Percentiles rank a stretch among this genome's conserved stretches.
These are phyloP conservation scores for Polyporus arcularius DNA, from an alignment of 768 basidiomycete species.

Conservation along the genomic window DNA sequence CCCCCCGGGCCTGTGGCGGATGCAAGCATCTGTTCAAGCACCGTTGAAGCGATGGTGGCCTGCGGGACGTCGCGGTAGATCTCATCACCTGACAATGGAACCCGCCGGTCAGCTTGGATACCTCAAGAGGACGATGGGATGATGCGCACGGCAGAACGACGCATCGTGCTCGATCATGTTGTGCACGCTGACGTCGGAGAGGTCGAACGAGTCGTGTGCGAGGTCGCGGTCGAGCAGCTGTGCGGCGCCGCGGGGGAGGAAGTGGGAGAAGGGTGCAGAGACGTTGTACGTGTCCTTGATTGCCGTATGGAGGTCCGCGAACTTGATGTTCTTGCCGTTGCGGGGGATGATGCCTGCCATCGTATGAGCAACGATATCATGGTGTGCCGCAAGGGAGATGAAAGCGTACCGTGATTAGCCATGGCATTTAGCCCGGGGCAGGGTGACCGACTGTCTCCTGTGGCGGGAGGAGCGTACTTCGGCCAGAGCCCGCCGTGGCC, in stretches of 20 bases:
- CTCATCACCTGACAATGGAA: slow-evolving; percentile 51
- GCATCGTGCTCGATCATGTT: slow-evolving; percentile 78
- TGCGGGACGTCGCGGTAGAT: slow-evolving; percentile 50
- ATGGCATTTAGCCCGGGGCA: slow-evolving; percentile 76
- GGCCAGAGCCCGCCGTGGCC: slow-evolving; percentile 68
- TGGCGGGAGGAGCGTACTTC: slow-evolving; percentile 52
- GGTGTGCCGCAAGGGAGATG: neutral
- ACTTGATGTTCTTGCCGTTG: slow-evolving; percentile 71
- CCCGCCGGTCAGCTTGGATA: no score
- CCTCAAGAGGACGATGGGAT: no score
- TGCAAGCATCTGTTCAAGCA: slow-evolving; percentile 57
- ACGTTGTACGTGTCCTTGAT: slow-evolving; percentile 71
- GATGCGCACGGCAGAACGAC: slow-evolving; percentile 55
- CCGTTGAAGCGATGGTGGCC: slow-evolving; percentile 44
- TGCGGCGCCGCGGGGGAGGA: slow-evolving; percentile 64
- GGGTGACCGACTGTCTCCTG: slow-evolving; percentile 64
- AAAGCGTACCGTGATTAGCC: slow-evolving; percentile 69
- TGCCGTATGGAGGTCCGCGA: slow-evolving; percentile 43
- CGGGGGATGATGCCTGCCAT: slow-evolving; percentile 49
- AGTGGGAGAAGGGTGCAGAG: slow-evolving; percentile 63
- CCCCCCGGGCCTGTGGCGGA: slow-evolving; percentile 56
- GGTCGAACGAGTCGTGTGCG: slow-evolving; percentile 56
- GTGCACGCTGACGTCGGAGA: slow-evolving; percentile 69
- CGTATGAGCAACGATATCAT: neutral
- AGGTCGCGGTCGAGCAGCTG: slow-evolving; percentile 58